Conservation (phyloP, 73 alveolate genomes). For the Blepharisma stoltei region DNA sequence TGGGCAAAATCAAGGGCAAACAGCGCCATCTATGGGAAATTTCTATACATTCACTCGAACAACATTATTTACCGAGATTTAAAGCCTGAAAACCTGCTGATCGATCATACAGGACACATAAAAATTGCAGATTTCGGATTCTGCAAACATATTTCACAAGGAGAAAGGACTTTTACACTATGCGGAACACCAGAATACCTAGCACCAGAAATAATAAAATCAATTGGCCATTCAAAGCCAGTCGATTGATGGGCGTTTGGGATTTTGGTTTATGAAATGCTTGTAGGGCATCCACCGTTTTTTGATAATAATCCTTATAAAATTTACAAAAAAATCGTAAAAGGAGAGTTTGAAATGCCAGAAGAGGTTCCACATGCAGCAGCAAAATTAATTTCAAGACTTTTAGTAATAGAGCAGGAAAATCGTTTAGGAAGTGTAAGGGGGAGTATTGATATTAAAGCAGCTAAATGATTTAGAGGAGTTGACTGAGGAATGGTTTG, state of each 20-base stretch:
- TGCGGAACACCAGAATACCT: constrained; percentile 90
- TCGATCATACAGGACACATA: not conserved
- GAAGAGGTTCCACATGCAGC: not conserved
- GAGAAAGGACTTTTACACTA: not conserved
- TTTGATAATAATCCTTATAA: constrained; percentile 60
- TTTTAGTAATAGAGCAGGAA: no score
- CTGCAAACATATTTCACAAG: not conserved
- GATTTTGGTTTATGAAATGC: constrained; percentile 78
- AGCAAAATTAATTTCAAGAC: not conserved
- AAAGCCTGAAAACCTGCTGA: not conserved
- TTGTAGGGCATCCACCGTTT: constrained; percentile 91
- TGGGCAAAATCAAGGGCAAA: no score
- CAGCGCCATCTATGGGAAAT: no score
- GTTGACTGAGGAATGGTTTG: no score
- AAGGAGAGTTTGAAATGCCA: constrained; percentile 37
- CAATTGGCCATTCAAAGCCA: constrained; percentile 55
- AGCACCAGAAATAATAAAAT: constrained; percentile 94
- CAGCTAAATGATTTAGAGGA: no score
- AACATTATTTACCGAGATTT: not conserved
- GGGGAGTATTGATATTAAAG: no score
- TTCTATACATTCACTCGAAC: not conserved
- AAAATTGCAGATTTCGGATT: not conserved
- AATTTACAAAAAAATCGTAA: constrained; percentile 55
- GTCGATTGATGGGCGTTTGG: constrained; percentile 96
- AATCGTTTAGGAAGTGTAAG: no score